Evolutionary conservation across 139 green algal genomes (phyloP).

Genomic region (Choricystis sp.): DNA sequence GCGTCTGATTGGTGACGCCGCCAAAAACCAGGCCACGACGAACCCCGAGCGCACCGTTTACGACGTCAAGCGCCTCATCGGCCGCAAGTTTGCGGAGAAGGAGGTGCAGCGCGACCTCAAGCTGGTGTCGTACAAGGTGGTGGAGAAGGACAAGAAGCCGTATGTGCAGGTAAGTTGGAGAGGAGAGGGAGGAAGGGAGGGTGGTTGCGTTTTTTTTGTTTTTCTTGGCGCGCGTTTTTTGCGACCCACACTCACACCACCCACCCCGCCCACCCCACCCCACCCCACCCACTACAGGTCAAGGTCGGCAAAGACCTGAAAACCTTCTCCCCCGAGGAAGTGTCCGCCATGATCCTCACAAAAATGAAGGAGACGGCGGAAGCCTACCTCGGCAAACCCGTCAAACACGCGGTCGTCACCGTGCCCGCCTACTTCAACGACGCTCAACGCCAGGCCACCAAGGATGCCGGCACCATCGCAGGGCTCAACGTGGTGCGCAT

Average conservation of each 20-base stretch:
- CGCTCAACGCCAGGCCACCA: slow-evolving; percentile 92
- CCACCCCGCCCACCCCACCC: no score
- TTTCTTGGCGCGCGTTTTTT: no score
- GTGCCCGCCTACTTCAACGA: slow-evolving; percentile 99
- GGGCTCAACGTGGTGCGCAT: slow-evolving; percentile 85
- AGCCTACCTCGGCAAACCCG: slow-evolving; percentile 46
- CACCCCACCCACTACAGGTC: no score
- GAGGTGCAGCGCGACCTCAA: slow-evolving; percentile 95
- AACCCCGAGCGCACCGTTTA: slow-evolving; percentile 92
- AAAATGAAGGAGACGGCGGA: slow-evolving; percentile 87
- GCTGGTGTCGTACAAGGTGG: slow-evolving; percentile 89
- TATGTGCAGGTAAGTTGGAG: slow-evolving; percentile 77
- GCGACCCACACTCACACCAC: no score
- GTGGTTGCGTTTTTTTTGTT: no score
- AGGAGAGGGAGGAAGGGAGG: no score
- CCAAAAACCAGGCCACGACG: slow-evolving; percentile 93
- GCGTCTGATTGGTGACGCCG: slow-evolving; percentile 93
- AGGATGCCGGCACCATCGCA: slow-evolving; percentile 58
- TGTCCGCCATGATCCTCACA: slow-evolving; percentile 90
- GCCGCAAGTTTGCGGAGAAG: slow-evolving; percentile 82
- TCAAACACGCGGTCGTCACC: slow-evolving; percentile 80
- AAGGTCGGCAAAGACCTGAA: slow-evolving; percentile 25
- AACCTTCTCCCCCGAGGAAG: slow-evolving; percentile 82
- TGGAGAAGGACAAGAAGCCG: slow-evolving; percentile 84
- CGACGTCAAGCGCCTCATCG: slow-evolving; percentile 97